Conservation (phyloP, 805 yeast species). For the Ogataea siamensis region DNA sequence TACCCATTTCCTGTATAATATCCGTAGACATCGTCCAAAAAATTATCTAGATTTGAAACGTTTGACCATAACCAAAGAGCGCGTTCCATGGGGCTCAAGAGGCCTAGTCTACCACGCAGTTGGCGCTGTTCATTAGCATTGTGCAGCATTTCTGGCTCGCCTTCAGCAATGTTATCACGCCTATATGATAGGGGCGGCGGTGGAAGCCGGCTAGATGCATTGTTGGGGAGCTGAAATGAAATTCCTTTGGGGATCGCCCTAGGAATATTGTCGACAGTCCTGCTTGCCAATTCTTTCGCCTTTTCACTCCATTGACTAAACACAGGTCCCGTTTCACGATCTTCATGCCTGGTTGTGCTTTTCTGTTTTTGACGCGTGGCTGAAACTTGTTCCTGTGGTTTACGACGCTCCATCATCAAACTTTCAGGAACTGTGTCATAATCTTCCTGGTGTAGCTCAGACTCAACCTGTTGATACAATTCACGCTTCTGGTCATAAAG, state of each 20-base stretch:
- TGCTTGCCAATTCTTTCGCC: constrained; percentile 30
- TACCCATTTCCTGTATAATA: constrained; percentile 87
- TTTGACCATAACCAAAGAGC: constrained; percentile 98
- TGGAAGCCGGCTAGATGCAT: constrained; percentile 17
- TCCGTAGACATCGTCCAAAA: constrained; percentile 75
- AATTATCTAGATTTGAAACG: constrained; percentile 85
- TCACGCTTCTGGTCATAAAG: constrained; percentile 21
- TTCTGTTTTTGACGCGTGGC: constrained; percentile 3
- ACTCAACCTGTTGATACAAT: constrained; percentile 22
- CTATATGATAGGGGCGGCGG: constrained; percentile 20
- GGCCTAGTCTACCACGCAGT: constrained; percentile 36
- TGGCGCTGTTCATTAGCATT: constrained; percentile 23
- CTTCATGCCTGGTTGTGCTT: neutral
- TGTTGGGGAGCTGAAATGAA: constrained; percentile 22
- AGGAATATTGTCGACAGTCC: constrained; percentile 26
- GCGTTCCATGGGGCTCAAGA: constrained; percentile 62
- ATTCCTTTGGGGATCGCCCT: constrained; percentile 24
- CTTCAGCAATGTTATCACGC: constrained; percentile 11
- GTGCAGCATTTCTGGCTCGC: constrained; percentile 8
- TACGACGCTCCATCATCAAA: constrained; percentile 24
- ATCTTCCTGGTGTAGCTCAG: constrained; percentile 29
- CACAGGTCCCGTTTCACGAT: neutral
- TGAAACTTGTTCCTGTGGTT: constrained; percentile 8
- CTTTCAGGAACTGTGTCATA: constrained; percentile 31
- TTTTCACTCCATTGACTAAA: constrained; percentile 25